Conservation (phyloP, 2,329 filamentous ascomycete genomes). For the Zymoseptoria pseudotritici region DNA sequence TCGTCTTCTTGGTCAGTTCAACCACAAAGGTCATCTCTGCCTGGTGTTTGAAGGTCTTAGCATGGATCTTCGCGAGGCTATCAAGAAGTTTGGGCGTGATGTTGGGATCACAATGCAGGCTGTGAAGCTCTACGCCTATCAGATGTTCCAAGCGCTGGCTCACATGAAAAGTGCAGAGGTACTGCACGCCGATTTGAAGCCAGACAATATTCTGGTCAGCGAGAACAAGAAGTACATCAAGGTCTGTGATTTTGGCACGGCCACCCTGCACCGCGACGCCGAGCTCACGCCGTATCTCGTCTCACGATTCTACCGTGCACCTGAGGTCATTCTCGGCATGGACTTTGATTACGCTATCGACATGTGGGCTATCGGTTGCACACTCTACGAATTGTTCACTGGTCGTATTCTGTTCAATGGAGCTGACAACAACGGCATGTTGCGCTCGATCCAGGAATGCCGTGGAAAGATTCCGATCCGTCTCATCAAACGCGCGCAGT, state of each 20-base stretch:
- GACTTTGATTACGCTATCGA: slow-evolving; percentile 91
- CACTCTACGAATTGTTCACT: slow-evolving; percentile 92
- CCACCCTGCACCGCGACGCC: slow-evolving; percentile 81
- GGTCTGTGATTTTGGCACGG: slow-evolving; percentile 94
- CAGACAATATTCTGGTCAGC: slow-evolving; percentile 91
- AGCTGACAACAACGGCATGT: slow-evolving; percentile 96
- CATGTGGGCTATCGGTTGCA: slow-evolving; percentile 97
- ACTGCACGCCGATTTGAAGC: slow-evolving; percentile 92
- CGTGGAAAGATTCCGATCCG: slow-evolving; percentile 87
- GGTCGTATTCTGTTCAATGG: slow-evolving; percentile 96
- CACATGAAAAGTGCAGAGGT: slow-evolving; percentile 89
- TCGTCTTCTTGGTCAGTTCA: slow-evolving; percentile 77
- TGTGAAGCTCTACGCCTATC: slow-evolving; percentile 81
- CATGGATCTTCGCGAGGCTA: slow-evolving; percentile 84
- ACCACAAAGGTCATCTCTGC: slow-evolving; percentile 90
- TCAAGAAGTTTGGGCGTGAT: slow-evolving; percentile 93
- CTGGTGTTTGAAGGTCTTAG: slow-evolving; percentile 94
- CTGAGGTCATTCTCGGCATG: slow-evolving; percentile 96
- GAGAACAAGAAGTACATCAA: slow-evolving; percentile 79
- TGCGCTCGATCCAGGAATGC: slow-evolving; percentile 91
- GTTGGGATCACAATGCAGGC: slow-evolving; percentile 85
- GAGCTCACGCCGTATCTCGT: slow-evolving; percentile 93
- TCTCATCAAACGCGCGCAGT: slow-evolving; percentile 72
- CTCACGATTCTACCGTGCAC: slow-evolving; percentile 93
- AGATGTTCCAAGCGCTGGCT: slow-evolving; percentile 84